phyloP scores from a whole-genome alignment of 768 basidiomycete species.

The Lactifluus volemus region DNA sequence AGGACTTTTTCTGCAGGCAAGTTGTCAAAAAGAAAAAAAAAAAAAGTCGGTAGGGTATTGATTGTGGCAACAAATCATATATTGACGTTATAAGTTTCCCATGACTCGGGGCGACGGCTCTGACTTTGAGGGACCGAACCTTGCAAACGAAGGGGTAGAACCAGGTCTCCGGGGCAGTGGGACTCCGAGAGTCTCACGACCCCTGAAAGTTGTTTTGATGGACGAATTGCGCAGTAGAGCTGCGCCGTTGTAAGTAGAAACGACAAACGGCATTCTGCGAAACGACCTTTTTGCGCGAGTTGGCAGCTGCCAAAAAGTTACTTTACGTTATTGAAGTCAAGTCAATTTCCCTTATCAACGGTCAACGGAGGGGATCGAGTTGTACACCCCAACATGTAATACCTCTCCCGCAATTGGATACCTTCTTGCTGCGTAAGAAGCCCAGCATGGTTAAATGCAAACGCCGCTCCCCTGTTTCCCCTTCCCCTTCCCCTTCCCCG shows the following conservation, averaged over 20 bases:
- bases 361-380: neutral
- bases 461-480: neutral
- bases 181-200: neutral
- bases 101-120: neutral
- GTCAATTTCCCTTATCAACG: neutral
- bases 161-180: neutral
- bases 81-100: neutral
- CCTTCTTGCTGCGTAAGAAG: neutral
- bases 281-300: no score
- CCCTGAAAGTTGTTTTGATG: neutral
- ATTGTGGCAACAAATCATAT: neutral
- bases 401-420: neutral
- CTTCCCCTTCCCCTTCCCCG: neutral
- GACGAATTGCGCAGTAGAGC: neutral
- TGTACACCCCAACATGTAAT: no score
- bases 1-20: neutral
- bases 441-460: conserved; percentile 17
- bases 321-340: neutral
- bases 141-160: neutral
- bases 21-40: neutral
- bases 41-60: neutral
- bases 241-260: neutral
- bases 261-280: neutral
- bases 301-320: neutral
- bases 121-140: neutral